Base-by-base conservation (phyloP, 2,329 filamentous ascomycete genomes). In the Claviceps spartinae region DNA sequence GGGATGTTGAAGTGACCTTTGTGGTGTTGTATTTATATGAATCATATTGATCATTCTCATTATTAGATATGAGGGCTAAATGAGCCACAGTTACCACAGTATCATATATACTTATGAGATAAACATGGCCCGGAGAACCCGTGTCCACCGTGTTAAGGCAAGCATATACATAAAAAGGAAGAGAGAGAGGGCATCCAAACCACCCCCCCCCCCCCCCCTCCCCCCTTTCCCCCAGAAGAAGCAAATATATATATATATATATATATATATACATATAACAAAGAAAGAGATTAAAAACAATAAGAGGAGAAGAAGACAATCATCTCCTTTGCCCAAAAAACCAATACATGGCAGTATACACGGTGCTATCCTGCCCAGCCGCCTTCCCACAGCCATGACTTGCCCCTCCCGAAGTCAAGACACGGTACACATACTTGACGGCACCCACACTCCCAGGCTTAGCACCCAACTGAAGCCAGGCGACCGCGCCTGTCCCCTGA, bases 271-370 rank as follows among this genome's bases (percentile, higher is more conserved):
- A 18, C 1, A 41, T 5, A 2, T 2, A 22, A 22, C 24, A n/a
- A 6, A 44, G 26, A 18, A 26, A 26, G 14, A 44, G 13, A 26
- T 13, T 6, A 22, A 43, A 22, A 22, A 9, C 24, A 26, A 22
- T 4, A 24, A n/a, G n/a, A 8, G 11, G 24, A 9, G 1, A 44
- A 14, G 4, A 26, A n/a, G 8, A 44, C 7, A 16, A 4, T 16
- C 5, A 9, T 30, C 3, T 9, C 18, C 4, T 5, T 14, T 34
- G 11, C 5, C 24, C 14, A 11, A 45, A 81, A 61, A 81, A 72
- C 77, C 77, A 81, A 66, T 82, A 82, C 57, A 69, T 71, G n/a
- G 78, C 69, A 1, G 76, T 60, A 61, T 82, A 82, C 2, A 72
- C 70, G 26, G 78, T 72, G 62, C 76, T 81, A 59, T 75, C 70